Conservation (phyloP, 2,329 filamentous ascomycete species). For the Aschersonia sp. region DNA sequence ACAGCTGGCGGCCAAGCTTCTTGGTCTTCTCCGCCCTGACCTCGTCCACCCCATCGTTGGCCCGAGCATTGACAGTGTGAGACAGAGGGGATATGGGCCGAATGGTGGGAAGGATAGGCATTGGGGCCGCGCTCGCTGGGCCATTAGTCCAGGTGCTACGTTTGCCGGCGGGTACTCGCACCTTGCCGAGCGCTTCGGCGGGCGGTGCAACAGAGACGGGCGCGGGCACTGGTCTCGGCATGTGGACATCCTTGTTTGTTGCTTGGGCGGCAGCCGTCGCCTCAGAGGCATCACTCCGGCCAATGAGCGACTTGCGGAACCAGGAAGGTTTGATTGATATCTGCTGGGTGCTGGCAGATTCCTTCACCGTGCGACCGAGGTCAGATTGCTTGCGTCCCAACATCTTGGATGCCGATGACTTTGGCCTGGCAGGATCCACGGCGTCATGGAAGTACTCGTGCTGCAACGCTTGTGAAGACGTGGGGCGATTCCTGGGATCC, state of each 20-base stretch:
- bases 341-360: constrained; percentile 37
- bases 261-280: constrained; percentile 30
- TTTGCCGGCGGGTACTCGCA: constrained; percentile 47
- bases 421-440: constrained; percentile 81
- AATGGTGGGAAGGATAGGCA: constrained; percentile 91
- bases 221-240: constrained; percentile 29
- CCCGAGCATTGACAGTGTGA: constrained; percentile 81
- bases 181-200: constrained; percentile 21
- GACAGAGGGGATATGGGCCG: constrained; percentile 92
- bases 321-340: constrained; percentile 78
- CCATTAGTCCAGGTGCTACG: constrained; percentile 90
- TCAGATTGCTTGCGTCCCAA: constrained; percentile 86
- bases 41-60: constrained; percentile 49
- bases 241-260: constrained; percentile 29
- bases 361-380: constrained; percentile 52
- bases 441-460: constrained; percentile 94
- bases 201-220: constrained; percentile 25
- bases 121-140: constrained; percentile 65
- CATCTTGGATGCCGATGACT: constrained; percentile 71
- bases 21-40: constrained; percentile 49
- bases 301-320: constrained; percentile 91
- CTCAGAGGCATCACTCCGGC: constrained; percentile 56
- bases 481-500: constrained; percentile 87
- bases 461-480: constrained; percentile 81
- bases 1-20: constrained; percentile 91